Evolutionary conservation across 2,329 filamentous ascomycete genomes (phyloP), one percentile per base, ranked within the genome.

Genomic region (Penicillium sp.): DNA sequence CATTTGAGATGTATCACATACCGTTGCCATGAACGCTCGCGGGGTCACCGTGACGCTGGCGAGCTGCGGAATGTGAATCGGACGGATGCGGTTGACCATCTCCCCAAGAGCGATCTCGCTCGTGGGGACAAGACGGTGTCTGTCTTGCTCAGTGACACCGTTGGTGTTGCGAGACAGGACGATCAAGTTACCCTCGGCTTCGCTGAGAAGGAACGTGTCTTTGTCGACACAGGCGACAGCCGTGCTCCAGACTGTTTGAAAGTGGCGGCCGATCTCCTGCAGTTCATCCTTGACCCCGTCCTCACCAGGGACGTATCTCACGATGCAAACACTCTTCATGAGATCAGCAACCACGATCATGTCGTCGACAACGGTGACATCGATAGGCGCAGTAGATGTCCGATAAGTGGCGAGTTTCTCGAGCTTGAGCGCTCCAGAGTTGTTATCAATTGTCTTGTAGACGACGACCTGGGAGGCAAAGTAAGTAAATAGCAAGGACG

Each of bases 61-160:
- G 15, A 78, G 78, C 3, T 82, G 76, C 25, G 82, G 78, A 8
- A 95, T 82, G 46, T 85, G 78, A 15, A 97, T 81, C 25, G 81
- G 81, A 20, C 86, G 81, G 47, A 97, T 95, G 28, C 83, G 81
- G 65, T 98, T 98, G 47, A 97, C 89, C 81, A 93, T 89, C 68
- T 98, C 92, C 1, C 93, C 91, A 8, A 98, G 76, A 39, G 86
- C 83, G 55, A 97, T 82, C 69, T 96, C 91, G 52, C 87, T 86
- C 0, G 82, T 88, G 4, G 90, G 77, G 37, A 88, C 80, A 57
- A 97, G 72, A 25, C 83, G 78, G 43, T 79, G 79, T 52, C 79
- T 81, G 59, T 95, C 89, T 45, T 93, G 85, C 1, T 81, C 78
- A 0, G 84, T 89, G 1, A 89, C 84, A 0, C 87, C 89, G 2